Base-by-base conservation (phyloP, 1,139 yeast genomes). In the Saccharomyces pastorianus region DNA sequence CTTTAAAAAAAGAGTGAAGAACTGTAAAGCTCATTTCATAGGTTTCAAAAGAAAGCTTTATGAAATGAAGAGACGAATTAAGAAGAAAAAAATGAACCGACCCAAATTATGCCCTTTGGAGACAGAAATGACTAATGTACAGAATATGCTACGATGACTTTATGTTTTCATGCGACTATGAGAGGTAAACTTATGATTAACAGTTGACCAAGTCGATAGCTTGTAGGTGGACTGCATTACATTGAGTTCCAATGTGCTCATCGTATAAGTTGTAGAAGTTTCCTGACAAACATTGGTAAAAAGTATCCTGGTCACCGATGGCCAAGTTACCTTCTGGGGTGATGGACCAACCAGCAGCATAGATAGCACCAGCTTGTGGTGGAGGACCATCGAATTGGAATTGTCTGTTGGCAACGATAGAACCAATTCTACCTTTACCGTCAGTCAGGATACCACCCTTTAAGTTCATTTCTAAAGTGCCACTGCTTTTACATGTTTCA, bases 371-470 rank as follows among this genome's bases (percentile, higher is more conserved):
- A 57, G 93, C 91, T 79, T 86, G 95, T 67, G 93, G 93, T 74
- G 91, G 90, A 64, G 93, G 95, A 71, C 93, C 93, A 69, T 86
- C 95, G 67, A 86, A 86, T 77, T 86, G 95, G 85, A 86, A 85
- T 77, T 86, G 95, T 77, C 85, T 81, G 84, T 85, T 85, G 58
- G 93, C 87, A 65, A 86, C 95, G 72, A 86, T 85, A 55, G 91
- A 82, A 69, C 93, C 93, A 62, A 85, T 74, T 81, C 95, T 84
- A 56, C 89, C 89, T 58, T 74, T 63, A 53, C 78, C 69, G 68
- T 86, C 95, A 46, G 77, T 79, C 71, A 86, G 77, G 56, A 83
- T 67, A 64, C 83, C 76, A 51, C 69, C 78, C 52, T 75, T 69
- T 68, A 86, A 79, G 42, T 74, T 72, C 80, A 85, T 75, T 51